These are phyloP conservation scores for Chaetomium strumarium DNA, from an alignment of 2,329 filamentous ascomycete genomes.

Conservation along the genomic window DNA sequence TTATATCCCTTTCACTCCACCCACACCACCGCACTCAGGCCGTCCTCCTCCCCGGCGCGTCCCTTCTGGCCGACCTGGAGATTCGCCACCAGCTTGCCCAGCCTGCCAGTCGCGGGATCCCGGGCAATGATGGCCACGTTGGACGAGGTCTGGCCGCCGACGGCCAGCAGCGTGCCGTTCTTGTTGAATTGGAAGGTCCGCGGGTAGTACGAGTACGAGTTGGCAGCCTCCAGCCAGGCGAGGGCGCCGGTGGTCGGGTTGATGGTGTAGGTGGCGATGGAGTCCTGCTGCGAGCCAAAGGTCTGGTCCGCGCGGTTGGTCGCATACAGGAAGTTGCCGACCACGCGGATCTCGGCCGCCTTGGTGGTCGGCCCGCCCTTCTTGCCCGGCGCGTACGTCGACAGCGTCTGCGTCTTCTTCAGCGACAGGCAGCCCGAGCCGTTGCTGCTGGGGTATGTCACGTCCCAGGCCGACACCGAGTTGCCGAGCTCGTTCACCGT, in stretches of 20 bases:
- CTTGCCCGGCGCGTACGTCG: constrained; percentile 40
- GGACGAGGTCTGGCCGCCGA: constrained; percentile 56
- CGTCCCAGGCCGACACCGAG: constrained; percentile 44
- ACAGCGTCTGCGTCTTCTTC: constrained; percentile 38
- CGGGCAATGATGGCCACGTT: constrained; percentile 53
- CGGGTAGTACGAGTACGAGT: constrained; percentile 54
- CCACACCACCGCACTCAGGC: constrained; percentile 44
- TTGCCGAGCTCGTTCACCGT: constrained; percentile 45
- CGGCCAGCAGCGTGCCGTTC: constrained; percentile 53
- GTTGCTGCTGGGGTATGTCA: constrained; percentile 35
- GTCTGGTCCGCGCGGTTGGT: constrained; percentile 57
- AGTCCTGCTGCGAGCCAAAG: constrained; percentile 49
- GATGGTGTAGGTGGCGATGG: constrained; percentile 48
- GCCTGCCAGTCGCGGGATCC: constrained; percentile 47
- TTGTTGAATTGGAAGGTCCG: constrained; percentile 58
- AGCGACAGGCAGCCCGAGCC: constrained; percentile 39
- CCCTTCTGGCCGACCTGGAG: constrained; percentile 37
- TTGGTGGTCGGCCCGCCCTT: constrained; percentile 42
- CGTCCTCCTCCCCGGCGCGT: constrained; percentile 39
- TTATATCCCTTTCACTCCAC: constrained; percentile 32
- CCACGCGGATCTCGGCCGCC: constrained; percentile 49
- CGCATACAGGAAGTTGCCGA: constrained; percentile 51
- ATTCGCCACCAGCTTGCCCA: constrained; percentile 43
- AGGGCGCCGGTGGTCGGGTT: constrained; percentile 42
- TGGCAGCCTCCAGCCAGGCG: constrained; percentile 46